Conservation (phyloP, 2,329 filamentous ascomycete genomes). For the Intubia oerlemansii region DNA sequence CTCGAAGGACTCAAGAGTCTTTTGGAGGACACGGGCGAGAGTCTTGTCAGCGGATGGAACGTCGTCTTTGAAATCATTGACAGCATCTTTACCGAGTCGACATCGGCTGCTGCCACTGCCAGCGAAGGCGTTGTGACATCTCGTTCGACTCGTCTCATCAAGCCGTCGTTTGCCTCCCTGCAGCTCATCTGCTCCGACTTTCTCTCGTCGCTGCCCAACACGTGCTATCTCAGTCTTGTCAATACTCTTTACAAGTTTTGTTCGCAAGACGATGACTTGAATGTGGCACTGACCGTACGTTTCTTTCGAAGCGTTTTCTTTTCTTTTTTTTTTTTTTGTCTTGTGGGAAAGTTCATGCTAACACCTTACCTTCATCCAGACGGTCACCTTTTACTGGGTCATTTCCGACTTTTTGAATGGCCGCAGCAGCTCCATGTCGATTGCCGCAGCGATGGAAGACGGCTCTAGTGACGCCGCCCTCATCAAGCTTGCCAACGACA, state of each 20-base stretch:
- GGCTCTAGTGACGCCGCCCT: constrained; percentile 34
- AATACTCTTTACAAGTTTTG: constrained; percentile 81
- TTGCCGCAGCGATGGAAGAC: constrained; percentile 33
- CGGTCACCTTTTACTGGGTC: constrained; percentile 90
- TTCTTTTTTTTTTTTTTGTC: neutral
- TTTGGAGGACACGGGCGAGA: constrained; percentile 55
- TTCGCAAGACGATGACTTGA: constrained; percentile 75
- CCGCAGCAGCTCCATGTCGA: constrained; percentile 33
- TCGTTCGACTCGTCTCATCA: constrained; percentile 53
- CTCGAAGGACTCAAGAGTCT: constrained; percentile 40
- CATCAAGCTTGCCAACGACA: constrained; percentile 33
- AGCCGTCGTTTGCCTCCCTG: constrained; percentile 71
- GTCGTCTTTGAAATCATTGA: constrained; percentile 69
- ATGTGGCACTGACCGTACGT: constrained; percentile 74
- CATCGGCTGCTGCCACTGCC: too few relatives aligned
- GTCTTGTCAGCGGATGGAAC: constrained; percentile 58
- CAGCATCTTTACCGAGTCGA: constrained; percentile 29
- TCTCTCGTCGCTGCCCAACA: constrained; percentile 46
- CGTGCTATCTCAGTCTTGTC: constrained; percentile 56
- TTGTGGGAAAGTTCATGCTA: too few relatives aligned
- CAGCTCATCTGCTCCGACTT: constrained; percentile 95
- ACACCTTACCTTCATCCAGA: constrained; percentile 30
- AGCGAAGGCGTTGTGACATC: constrained; percentile 21
- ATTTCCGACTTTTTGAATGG: constrained; percentile 67
- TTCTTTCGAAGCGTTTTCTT: neutral